A percentile compares a stretch with the other conserved stretches of the same genome.
phyloP scores from a whole-genome alignment of 495 filamentous ascomycete species.

The Aspergillus cristatus region DNA sequence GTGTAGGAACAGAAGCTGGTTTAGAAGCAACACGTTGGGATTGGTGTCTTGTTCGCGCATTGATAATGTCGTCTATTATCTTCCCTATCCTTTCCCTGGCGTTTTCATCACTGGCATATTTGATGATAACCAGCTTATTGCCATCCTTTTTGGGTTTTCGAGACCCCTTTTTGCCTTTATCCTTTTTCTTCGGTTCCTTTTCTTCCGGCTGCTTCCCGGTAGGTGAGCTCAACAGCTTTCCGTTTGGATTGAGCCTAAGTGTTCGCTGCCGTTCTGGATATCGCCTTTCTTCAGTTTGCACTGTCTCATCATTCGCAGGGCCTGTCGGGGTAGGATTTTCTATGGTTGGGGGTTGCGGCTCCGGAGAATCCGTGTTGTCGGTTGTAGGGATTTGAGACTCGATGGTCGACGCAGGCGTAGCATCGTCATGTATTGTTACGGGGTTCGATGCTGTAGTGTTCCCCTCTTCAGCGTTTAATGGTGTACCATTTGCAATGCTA shows the following conservation, averaged over 20 bases:
- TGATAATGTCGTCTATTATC: conserved; percentile 45
- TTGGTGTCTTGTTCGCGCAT: conserved; percentile 11
- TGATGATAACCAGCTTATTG: conserved; percentile 32
- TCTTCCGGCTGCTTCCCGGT: conserved; percentile 15
- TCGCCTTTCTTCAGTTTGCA: neutral
- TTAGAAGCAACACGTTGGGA: conserved; percentile 1
- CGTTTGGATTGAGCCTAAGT: conserved; percentile 46
- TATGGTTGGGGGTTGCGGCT: no score
- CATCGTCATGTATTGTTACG: no score
- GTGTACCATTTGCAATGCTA: no score
- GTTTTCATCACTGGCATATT: conserved; percentile 27
- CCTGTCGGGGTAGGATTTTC: no score
- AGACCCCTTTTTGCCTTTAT: conserved; percentile 9
- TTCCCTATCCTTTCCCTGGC: conserved; percentile 22
- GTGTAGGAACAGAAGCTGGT: conserved; percentile 1
- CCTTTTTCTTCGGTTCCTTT: conserved; percentile 16
- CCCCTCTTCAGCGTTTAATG: no score
- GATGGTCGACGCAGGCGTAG: no score
- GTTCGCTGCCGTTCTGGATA: conserved; percentile 28
- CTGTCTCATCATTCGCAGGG: neutral
- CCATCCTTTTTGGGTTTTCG: conserved; percentile 13
- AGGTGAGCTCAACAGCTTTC: conserved; percentile 48
- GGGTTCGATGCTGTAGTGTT: no score
- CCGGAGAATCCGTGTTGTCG: no score
- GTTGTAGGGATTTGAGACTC: no score